Base-by-base conservation (phyloP, 2,329 filamentous ascomycete species). In the Fusarium ambrosium region DNA sequence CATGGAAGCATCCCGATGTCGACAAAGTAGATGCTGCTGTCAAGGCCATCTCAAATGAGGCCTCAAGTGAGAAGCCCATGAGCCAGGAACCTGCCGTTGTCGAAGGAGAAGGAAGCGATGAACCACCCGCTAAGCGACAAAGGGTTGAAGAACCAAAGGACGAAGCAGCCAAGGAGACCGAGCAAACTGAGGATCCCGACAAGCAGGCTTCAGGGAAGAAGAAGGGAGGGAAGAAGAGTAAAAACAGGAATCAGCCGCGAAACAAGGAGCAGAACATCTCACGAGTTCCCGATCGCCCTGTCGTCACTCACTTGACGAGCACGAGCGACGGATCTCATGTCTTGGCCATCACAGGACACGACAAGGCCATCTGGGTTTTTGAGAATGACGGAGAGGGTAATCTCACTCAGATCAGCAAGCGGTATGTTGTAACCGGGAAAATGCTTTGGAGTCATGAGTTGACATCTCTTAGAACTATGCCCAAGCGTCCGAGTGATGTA, bases 281-380 rank as follows among this genome's bases (percentile, higher is more conserved):
- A 24, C 78, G 78, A 43, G 80, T 83, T n/a, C 83, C 85, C 3
- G 89, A 91, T 64, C 82, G 86, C 69, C 89, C 92, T 6, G 91
- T 92, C 78, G 89, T 98, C 64, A 92, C 92, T 68, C 90, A 92
- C 72, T 81, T 98, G 73, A 86, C 89, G 24, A 84, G 89, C 32
- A 92, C 94, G 1, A 82, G 86, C 16, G 87, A 93, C 74, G 90
- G 92, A 16, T 87, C 89, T 48, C 87, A 97, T 83, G 82, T 97
- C 22, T 86, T 98, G 48, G 93, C 91, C 24, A 90, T 97, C 34
- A 97, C 95, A 10, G 92, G 90, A n/a, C 94, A 97, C 79, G 97
- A 98, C 86, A 99, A 99, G 85, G 91, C 90, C 60, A 88, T 99
- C 45, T 94, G 94, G 82, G 94, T 98, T 0, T 94, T 98, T 80